Evolutionary conservation across 169 alveolate genomes (phyloP).

Genomic region (Babesia bovis): DNA sequence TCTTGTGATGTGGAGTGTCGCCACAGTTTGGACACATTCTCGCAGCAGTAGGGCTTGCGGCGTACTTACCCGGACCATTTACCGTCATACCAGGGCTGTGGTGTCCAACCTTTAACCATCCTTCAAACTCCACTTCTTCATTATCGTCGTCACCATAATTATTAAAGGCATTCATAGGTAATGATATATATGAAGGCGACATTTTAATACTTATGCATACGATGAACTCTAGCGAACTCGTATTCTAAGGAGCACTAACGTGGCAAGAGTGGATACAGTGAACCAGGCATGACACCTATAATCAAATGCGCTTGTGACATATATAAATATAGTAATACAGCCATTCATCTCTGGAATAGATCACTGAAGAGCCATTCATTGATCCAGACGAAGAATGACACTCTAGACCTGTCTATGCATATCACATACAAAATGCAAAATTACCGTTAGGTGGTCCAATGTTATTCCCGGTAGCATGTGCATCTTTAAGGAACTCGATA

Average conservation of each 20-base stretch:
- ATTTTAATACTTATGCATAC: background rate
- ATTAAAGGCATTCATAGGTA: constrained; percentile 11
- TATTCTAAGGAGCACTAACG: constrained; percentile 1
- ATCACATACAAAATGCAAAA: too few relatives aligned
- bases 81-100: constrained; percentile 1
- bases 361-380: background rate
- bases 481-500: constrained; percentile 16
- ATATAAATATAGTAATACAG: constrained; percentile 31
- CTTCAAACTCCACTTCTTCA: constrained; percentile 68
- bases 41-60: background rate
- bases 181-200: constrained; percentile 3
- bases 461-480: too few relatives aligned
- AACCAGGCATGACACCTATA: constrained; percentile 37
- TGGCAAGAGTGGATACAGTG: constrained; percentile 1
- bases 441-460: too few relatives aligned
- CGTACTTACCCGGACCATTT: constrained; percentile 36
- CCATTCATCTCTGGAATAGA: constrained; percentile 11
- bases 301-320: constrained; percentile 33
- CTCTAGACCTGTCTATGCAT: background rate
- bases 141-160: constrained; percentile 53
- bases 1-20: constrained; percentile 12
- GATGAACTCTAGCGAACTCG: background rate
- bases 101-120: constrained; percentile 57
- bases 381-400: background rate
- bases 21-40: constrained; percentile 11